A percentile compares a stretch with the other conserved stretches of the same genome.
These are phyloP conservation scores for Exophiala calicioides DNA, from an alignment of 2,329 filamentous ascomycete species.

Conservation along the genomic window DNA sequence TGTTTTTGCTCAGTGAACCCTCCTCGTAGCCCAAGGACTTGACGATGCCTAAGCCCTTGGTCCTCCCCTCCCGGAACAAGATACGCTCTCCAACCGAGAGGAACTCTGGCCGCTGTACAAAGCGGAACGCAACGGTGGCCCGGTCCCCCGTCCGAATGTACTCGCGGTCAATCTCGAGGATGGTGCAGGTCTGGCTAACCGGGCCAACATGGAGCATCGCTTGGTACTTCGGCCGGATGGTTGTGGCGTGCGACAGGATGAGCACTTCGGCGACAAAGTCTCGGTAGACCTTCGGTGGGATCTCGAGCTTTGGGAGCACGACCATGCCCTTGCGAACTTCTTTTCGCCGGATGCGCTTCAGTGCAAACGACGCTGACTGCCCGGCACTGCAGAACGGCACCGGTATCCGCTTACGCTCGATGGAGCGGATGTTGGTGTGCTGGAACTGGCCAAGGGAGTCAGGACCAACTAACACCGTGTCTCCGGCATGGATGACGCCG, in stretches of 20 bases:
- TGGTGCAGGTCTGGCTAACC: slow-evolving; percentile 91
- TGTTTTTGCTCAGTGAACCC: slow-evolving; percentile 49
- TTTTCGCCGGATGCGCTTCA: slow-evolving; percentile 83
- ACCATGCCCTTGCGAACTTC: slow-evolving; percentile 99
- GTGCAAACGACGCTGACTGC: slow-evolving; percentile 86
- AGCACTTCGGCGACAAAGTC: slow-evolving; percentile 86
- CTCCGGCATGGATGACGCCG: slow-evolving; percentile 85
- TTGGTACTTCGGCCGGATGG: slow-evolving; percentile 95
- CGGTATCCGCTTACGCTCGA: slow-evolving; percentile 88
- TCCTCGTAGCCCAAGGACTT: slow-evolving; percentile 85
- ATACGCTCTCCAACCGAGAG: slow-evolving; percentile 84
- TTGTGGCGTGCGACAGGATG: slow-evolving; percentile 93
- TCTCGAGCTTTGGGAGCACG: slow-evolving; percentile 79
- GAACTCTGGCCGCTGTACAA: slow-evolving; percentile 92
- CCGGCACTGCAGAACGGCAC: slow-evolving; percentile 88
- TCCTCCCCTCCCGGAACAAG: slow-evolving; percentile 89
- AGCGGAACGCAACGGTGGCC: slow-evolving; percentile 91
- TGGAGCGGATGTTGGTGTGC: slow-evolving; percentile 82
- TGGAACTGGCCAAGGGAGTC: slow-evolving; percentile 89
- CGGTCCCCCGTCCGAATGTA: slow-evolving; percentile 93
- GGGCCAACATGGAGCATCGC: slow-evolving; percentile 97
- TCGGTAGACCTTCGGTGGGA: slow-evolving; percentile 69
- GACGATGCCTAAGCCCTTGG: slow-evolving; percentile 92
- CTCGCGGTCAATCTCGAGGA: slow-evolving; percentile 95
- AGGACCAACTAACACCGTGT: slow-evolving; percentile 83